Evolutionary conservation across 805 yeast species (phyloP).

Genomic region (Kazachstania bromeliacearum): DNA sequence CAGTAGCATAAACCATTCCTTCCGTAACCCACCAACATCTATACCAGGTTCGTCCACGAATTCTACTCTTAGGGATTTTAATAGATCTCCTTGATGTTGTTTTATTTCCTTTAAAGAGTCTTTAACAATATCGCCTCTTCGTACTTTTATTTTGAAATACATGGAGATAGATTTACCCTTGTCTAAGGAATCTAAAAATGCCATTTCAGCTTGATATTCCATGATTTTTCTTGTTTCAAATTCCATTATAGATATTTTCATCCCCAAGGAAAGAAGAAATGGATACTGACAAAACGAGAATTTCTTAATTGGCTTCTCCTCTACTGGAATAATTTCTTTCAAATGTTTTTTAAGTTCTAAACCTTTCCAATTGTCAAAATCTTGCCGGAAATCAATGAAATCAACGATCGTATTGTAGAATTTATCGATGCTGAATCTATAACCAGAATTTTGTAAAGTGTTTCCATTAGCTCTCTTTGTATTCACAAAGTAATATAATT

Average conservation of each 20-base stretch:
- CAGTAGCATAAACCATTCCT: slow-evolving; percentile 84
- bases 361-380: slow-evolving; percentile 67
- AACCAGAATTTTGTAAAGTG: slow-evolving; percentile 13
- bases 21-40: slow-evolving; percentile 90
- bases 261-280: slow-evolving; percentile 68
- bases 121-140: slow-evolving; percentile 55
- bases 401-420: slow-evolving; percentile 74
- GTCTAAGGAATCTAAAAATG: slow-evolving; percentile 67
- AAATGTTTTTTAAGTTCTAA: neutral
- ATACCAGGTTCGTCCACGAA: slow-evolving; percentile 86
- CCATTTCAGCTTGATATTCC: slow-evolving; percentile 85
- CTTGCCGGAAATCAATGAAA: slow-evolving; percentile 63
- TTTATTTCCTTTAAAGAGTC: slow-evolving; percentile 67
- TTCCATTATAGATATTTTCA: slow-evolving; percentile 71
- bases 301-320: slow-evolving; percentile 6
- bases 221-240: slow-evolving; percentile 72
- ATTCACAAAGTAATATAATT: slow-evolving; percentile 48
- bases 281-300: slow-evolving; percentile 71
- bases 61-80: slow-evolving; percentile 68
- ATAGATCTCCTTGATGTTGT: slow-evolving; percentile 47
- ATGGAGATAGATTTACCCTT: slow-evolving; percentile 54
- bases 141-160: slow-evolving; percentile 55
- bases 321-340: neutral
- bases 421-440: slow-evolving; percentile 30
- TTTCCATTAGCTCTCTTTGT: slow-evolving; percentile 5